Conservation (phyloP, 495 filamentous ascomycete species). For the Chaetomium cochliodes region DNA sequence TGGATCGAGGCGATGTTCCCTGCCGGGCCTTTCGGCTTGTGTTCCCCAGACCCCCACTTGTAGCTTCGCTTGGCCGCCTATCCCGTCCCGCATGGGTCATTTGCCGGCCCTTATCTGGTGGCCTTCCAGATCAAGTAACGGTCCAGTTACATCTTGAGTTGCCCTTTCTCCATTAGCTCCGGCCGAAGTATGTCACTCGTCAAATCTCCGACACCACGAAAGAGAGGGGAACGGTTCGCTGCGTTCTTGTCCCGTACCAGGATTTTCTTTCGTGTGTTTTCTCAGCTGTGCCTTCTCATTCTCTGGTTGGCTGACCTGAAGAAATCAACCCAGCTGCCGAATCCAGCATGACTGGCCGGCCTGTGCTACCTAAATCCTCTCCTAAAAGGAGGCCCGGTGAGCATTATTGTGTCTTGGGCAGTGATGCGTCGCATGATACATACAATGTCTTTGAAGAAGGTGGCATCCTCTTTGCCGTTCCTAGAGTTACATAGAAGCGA, state of each 20-base stretch:
- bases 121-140: constrained; percentile 29
- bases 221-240: neutral
- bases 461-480: neutral
- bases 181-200: neutral
- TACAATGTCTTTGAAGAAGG: constrained; percentile 13
- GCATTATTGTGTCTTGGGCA: constrained; percentile 3
- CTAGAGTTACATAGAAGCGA: neutral
- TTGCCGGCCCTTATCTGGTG: constrained; percentile 26
- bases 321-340: constrained; percentile 12
- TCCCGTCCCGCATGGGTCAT: constrained; percentile 18
- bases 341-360: constrained; percentile 14
- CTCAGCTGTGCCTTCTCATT: neutral
- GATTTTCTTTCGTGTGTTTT: neutral
- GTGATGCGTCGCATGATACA: neutral
- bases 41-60: neutral
- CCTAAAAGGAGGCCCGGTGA: too few species aligned
- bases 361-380: neutral
- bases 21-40: neutral
- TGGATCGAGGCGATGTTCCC: neutral
- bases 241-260: neutral
- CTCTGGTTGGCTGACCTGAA: neutral
- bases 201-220: constrained; percentile 10
- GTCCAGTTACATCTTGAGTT: constrained; percentile 21
- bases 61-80: neutral
- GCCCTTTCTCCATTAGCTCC: neutral